A percentile compares a stretch with the other conserved stretches of the same genome.
These are phyloP conservation scores for Oenanthe javanica DNA, from an alignment of 140 eudicot species.

Conservation along the genomic window DNA sequence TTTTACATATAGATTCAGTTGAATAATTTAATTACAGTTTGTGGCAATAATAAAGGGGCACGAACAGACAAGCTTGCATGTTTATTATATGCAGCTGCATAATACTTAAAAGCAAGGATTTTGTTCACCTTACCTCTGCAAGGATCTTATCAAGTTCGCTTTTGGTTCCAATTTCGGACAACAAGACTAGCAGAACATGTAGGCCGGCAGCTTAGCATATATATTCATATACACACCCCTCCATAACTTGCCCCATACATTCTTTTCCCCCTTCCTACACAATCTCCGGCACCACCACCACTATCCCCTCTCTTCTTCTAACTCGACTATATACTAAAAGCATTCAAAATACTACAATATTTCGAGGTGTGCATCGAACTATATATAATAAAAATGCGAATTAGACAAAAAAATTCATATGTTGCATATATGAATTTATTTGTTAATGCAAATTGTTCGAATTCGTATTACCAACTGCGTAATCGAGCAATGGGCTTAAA, in stretches of 20 bases:
- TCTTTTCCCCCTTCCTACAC: conserved; percentile 42
- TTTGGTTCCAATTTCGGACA: conserved; percentile 46
- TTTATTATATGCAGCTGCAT: not conserved
- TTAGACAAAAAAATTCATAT: too few relatives aligned
- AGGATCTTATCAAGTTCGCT: conserved; percentile 50
- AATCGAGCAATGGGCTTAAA: not conserved
- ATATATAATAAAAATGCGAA: too few relatives aligned
- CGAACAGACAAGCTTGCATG: not conserved
- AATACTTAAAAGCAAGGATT: not conserved
- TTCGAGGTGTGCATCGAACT: not conserved
- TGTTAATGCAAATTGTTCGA: too few relatives aligned
- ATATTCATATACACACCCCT: conserved; percentile 34
- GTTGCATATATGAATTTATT: too few relatives aligned
- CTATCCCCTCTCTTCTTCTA: conserved; percentile 17
- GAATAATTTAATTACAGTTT: too few relatives aligned
- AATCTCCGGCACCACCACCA: conserved; percentile 19
- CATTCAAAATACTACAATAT: not conserved
- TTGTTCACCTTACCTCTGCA: conserved; percentile 31
- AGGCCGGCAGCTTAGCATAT: conserved; percentile 26
- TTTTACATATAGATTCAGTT: too few relatives aligned
- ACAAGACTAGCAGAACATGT: conserved; percentile 36
- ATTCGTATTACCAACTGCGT: not conserved
- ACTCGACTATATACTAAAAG: not conserved
- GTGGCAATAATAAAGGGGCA: not conserved
- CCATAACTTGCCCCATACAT: conserved; percentile 59